phyloP scores from a whole-genome alignment of 2,329 filamentous ascomycete genomes.

The Talaromyces sp. region DNA sequence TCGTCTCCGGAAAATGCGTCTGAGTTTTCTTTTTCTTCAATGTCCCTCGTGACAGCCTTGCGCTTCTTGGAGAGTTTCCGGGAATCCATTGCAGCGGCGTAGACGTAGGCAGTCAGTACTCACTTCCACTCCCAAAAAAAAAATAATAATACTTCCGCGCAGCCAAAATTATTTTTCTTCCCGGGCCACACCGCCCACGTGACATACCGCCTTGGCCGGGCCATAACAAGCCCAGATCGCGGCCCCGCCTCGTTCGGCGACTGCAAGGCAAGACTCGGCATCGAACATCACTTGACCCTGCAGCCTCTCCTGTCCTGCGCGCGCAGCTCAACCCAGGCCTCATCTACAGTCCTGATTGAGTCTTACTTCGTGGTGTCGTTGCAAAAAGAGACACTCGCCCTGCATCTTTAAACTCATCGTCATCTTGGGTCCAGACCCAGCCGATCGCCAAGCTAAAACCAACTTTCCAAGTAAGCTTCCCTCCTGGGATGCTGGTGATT shows the following conservation, averaged over 20 bases:
- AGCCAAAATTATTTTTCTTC: conserved; percentile 11
- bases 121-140: background rate
- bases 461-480: background rate
- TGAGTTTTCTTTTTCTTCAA: conserved; percentile 41
- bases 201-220: background rate
- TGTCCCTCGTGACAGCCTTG: conserved; percentile 56
- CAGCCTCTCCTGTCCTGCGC: background rate
- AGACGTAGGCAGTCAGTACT: background rate
- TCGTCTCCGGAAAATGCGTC: conserved; percentile 57
- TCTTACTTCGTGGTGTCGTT: background rate
- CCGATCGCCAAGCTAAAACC: background rate
- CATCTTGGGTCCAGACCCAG: background rate
- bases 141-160: background rate
- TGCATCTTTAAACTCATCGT: background rate
- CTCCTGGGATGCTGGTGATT: background rate
- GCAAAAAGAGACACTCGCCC: background rate
- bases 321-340: background rate
- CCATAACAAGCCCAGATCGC: background rate
- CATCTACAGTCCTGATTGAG: background rate
- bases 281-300: background rate
- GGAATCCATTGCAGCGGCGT: conserved; percentile 24
- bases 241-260: background rate
- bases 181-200: conserved; percentile 11
- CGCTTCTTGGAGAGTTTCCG: conserved; percentile 53
- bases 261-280: background rate